Percentiles rank a stretch among this genome's conserved stretches.
Conservation (phyloP, 441 rosid species). For the Populus trichocarpa region DNA sequence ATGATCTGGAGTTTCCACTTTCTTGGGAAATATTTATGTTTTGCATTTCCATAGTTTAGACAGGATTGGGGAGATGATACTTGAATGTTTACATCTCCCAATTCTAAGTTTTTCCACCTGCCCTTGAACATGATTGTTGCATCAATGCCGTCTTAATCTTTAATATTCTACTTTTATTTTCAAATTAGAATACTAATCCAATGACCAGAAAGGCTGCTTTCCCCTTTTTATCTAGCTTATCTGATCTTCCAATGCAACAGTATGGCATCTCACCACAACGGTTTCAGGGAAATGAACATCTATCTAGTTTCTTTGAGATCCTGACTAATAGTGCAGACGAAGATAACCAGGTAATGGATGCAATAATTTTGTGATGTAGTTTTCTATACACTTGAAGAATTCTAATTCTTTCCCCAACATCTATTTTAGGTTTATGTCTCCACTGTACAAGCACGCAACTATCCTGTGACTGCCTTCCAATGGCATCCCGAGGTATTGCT, state of each 20-base stretch:
- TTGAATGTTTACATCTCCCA: too few relatives aligned
- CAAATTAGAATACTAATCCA: not conserved
- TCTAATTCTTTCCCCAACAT: conserved; percentile 10
- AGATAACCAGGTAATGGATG: conserved; percentile 49
- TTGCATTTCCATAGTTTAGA: not conserved
- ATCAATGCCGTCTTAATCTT: not conserved
- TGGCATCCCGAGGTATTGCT: conserved; percentile 93
- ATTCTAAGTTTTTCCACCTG: not conserved
- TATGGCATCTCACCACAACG: conserved; percentile 69
- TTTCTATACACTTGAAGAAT: not conserved
- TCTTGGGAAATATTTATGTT: not conserved
- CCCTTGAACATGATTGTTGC: not conserved
- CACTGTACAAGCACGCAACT: conserved; percentile 63
- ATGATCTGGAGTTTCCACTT: not conserved
- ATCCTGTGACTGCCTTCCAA: conserved; percentile 87
- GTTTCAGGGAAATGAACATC: conserved; percentile 36
- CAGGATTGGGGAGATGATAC: not conserved
- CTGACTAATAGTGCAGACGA: conserved; percentile 69
- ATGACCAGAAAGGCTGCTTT: too few relatives aligned
- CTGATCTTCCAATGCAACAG: conserved; percentile 37
- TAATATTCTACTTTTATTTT: not conserved
- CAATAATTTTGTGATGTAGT: conserved; percentile 1
- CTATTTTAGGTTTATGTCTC: conserved; percentile 71
- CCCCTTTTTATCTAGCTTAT: not conserved
- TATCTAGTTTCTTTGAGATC: conserved; percentile 63